Evolutionary conservation across 2,329 filamentous ascomycete species (phyloP), one percentile per base, ranked within the genome.

Genomic region (Pseudofabraea citricarpa): DNA sequence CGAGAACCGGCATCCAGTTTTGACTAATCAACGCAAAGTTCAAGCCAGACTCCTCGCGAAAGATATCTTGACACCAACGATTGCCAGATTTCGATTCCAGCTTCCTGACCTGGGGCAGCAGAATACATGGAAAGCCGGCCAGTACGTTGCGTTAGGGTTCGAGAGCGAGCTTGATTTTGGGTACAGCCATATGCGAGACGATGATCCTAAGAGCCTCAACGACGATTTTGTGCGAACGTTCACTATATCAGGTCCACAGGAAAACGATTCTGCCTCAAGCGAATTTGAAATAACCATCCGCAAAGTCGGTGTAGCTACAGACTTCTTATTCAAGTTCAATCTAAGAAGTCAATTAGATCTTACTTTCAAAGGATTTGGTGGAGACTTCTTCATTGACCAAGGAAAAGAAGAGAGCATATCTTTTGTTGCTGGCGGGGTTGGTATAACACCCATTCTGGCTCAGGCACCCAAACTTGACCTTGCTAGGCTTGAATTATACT

Each of bases 211-310:
- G 50, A 86, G 81, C 53, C 62, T 95, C 13, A 95, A 95, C 55
- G 89, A 95, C 58, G 88, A 95, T 59, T 90, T 80, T 49, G 71
- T 93, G 4, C 72, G 89, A 21, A 94, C 88, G 0, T 95, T 95
- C 57, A 95, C 89, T 2, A 74, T 95, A 0, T 87, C 84, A 1
- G 87, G 75, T 2, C 63, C 48, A 2, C 50, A 54, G 36, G 48
- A 54, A 43, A 27, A 40, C 5, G 32, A 36, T 9, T 39, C 47
- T 16, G 50, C 40, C 6, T 47, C 46, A 40, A 61, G 50, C 55
- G 32, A 50, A 54, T 74, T 93, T 44, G 81, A 90, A 53, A 83
- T 94, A 49, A 91, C 86, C 4, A 77, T 81, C 1, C 68, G 86
- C 13, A 79, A 72, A 41, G 77, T 88, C 35, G 88, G 89, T 0